Conservation (phyloP, 2,329 filamentous ascomycete species). For the Didymella sp. region DNA sequence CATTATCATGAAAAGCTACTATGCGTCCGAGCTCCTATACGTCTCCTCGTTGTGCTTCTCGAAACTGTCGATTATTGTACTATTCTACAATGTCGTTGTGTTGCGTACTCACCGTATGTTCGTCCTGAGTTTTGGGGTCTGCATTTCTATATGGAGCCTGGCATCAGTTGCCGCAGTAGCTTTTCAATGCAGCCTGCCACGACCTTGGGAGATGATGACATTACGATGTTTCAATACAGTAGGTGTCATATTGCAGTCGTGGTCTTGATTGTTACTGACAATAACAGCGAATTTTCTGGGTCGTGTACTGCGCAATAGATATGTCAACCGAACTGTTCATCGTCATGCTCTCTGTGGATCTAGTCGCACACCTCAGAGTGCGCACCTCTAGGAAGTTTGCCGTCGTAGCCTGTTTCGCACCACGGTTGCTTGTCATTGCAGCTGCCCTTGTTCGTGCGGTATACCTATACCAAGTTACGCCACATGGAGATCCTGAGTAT, state of each 20-base stretch:
- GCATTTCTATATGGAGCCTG: slow-evolving; percentile 39
- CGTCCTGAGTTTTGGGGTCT: slow-evolving; percentile 29
- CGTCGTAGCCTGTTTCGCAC: slow-evolving; percentile 44
- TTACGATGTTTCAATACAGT: slow-evolving; percentile 41
- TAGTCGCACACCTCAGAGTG: slow-evolving; percentile 40
- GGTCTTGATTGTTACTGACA: slow-evolving; percentile 12
- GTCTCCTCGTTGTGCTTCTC: slow-evolving; percentile 38
- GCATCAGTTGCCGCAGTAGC: slow-evolving; percentile 34
- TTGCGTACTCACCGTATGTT: slow-evolving; percentile 30
- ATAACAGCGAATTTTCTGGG: slow-evolving; percentile 42
- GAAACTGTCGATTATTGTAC: slow-evolving; percentile 40
- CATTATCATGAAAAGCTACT: slow-evolving; percentile 41
- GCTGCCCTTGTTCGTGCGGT: slow-evolving; percentile 39
- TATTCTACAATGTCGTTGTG: slow-evolving; percentile 37
- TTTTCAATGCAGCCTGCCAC: slow-evolving; percentile 43
- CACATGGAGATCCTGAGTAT: slow-evolving; percentile 34
- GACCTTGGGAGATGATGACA: slow-evolving; percentile 39
- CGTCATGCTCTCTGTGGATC: slow-evolving; percentile 40
- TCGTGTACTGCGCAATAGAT: slow-evolving; percentile 45
- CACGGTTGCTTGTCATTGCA: slow-evolving; percentile 38
- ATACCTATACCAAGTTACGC: slow-evolving; percentile 40
- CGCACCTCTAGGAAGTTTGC: slow-evolving; percentile 33
- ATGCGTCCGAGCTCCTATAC: slow-evolving; percentile 46
- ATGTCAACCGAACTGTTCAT: slow-evolving; percentile 42
- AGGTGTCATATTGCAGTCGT: slow-evolving; percentile 5